A percentile compares a stretch with the other conserved stretches of the same genome.
Evolutionary conservation across 192 early-diverging fungal species (phyloP).

Genomic region (Chytriomyces sp.): DNA sequence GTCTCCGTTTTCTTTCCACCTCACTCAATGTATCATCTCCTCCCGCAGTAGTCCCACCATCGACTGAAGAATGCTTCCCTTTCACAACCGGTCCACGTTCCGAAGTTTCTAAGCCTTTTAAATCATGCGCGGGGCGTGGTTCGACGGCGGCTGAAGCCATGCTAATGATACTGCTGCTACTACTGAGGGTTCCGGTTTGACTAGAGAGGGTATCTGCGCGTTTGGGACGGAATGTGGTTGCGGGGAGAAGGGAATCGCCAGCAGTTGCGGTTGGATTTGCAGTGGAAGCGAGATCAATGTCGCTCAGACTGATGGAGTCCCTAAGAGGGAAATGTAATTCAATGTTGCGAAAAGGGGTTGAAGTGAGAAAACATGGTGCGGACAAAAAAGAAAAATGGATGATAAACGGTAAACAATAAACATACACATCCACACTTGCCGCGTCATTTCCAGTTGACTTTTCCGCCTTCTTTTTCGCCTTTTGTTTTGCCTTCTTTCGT

Average conservation of each 20-base stretch:
- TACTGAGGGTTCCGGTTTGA: not conserved
- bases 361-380: not conserved
- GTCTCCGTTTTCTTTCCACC: slow-evolving; percentile 39
- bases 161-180: slow-evolving; percentile 2
- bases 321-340: slow-evolving; percentile 9
- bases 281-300: not conserved
- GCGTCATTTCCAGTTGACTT: not conserved
- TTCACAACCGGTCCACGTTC: slow-evolving; percentile 26
- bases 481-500: slow-evolving; percentile 63
- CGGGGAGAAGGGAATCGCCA: not conserved
- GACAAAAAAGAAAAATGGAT: not conserved
- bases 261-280: slow-evolving; percentile 14
- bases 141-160: not conserved
- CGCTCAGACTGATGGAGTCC: slow-evolving; percentile 21
- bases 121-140: not conserved
- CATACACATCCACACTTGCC: not conserved
- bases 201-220: slow-evolving; percentile 20
- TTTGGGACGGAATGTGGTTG: slow-evolving; percentile 29
- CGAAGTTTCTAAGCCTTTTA: slow-evolving; percentile 11
- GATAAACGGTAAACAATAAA: not conserved
- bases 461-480: slow-evolving; percentile 45
- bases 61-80: slow-evolving; percentile 20
- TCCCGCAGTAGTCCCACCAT: slow-evolving; percentile 21
- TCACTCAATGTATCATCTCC: slow-evolving; percentile 23
- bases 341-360: not conserved